Evolutionary conservation across 2,329 filamentous ascomycete genomes (phyloP), one percentile per base, ranked within the genome.

Genomic region (Diaporthe vaccinii): DNA sequence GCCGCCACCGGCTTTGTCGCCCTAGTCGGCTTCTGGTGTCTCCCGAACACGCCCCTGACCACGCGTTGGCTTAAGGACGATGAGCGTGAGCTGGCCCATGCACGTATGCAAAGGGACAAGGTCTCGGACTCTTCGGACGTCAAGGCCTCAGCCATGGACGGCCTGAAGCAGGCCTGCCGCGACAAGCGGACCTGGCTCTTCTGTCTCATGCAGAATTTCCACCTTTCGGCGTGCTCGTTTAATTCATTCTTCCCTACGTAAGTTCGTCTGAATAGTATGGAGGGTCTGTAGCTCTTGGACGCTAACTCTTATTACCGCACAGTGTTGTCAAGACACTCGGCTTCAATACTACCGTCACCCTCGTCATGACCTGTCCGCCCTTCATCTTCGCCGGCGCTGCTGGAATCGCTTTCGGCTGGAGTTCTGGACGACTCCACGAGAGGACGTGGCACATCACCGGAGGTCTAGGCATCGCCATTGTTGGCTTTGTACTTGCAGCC

Each of bases 281-380:
- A 25, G 46, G n/a, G 4, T 34, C 1, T 6, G 6, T 4, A 2
- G 4, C 6, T 51, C 28, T 25, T 25, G 2, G 22, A 12, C 14
- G 31, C 65, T 68, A 41, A 68, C 10, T 2, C 12, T 12, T 14
- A 1, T 14, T 39, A 2, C 2, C 12, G 3, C 12, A 39, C 31
- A 68, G 83, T 81, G 83, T 85, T 12, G 84, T 87, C 51, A 79
- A 82, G 53, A 84, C 83, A 1, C 82, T 87, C 3, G 84, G 83
- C 1, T 87, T 85, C 79, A 80, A 77, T 49, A 81, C 77, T 1
- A 86, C 83, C 1, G 83, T 85, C 46, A 86, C 85, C 1, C 81
- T 87, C 2, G 83, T 84, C 3, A 82, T 87, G 22, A 86, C 84
- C 34, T 84, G 82, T 73, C 87, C 87, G 0, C 87, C 87, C 0